phyloP scores from a whole-genome alignment of 768 basidiomycete genomes.

The Tylopilus felleus region DNA sequence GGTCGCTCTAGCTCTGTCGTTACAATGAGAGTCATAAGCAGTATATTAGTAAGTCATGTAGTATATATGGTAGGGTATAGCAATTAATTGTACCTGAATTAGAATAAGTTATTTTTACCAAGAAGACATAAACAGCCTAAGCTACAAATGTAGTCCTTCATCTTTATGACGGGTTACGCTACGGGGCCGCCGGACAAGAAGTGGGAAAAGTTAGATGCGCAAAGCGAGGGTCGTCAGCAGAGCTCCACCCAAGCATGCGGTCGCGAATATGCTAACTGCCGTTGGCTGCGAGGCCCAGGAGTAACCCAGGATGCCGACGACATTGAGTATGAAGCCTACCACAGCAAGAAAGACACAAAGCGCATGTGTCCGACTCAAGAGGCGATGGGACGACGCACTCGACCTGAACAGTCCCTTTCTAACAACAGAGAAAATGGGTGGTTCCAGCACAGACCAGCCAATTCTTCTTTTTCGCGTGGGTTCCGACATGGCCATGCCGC shows the following conservation, averaged over 20 bases:
- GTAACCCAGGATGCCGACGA: conserved; percentile 48
- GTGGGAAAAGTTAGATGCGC: not conserved
- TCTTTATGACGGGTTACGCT: not conserved
- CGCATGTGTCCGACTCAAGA: conserved; percentile 49
- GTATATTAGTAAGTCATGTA: not conserved
- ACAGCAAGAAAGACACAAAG: conserved; percentile 47
- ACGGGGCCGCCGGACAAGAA: not conserved
- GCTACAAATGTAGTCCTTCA: not conserved
- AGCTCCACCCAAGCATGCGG: conserved; percentile 37
- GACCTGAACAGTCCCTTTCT: conserved; percentile 45
- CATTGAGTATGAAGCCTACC: conserved; percentile 48
- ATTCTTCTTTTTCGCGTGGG: not conserved
- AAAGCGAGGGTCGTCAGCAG: conserved; percentile 21
- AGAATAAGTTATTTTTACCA: not conserved
- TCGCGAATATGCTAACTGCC: conserved; percentile 44
- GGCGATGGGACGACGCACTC: conserved; percentile 35
- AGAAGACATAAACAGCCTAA: not conserved
- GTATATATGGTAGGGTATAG: not conserved
- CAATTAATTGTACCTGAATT: not conserved
- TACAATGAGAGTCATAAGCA: not conserved
- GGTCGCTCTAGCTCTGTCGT: too few relatives aligned
- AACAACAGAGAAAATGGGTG: conserved; percentile 38
- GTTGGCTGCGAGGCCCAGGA: conserved; percentile 46
- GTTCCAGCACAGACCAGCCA: not conserved
- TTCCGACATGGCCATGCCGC: not conserved